Evolutionary conservation across 2,329 filamentous ascomycete species (phyloP), one percentile per base, ranked within the genome.

Genomic region (Aspergillus brunneoviolaceus): DNA sequence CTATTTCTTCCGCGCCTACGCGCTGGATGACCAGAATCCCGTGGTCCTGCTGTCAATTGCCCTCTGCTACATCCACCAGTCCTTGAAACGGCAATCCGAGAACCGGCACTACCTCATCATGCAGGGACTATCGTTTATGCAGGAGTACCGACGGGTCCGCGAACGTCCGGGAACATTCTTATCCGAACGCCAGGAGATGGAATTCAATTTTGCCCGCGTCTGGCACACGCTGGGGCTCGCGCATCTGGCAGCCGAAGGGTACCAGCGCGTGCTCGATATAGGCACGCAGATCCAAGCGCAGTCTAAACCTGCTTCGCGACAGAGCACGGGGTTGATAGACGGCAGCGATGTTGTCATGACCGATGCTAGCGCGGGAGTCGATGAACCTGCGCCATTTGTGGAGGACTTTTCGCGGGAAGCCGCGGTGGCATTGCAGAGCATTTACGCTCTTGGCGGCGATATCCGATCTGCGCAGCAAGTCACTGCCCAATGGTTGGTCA

Each of bases 21-120:
- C 90, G 1, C 77, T 97, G 2, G 88, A 92, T 65, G 89, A 90
- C 0, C 76, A 84, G 7, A 96, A 96, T 69, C 84, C 89, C 0
- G 86, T 91, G 68, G 85, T 97, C 64, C 89, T 92, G 63, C 84
- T 99, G 11, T 90, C 86, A 67, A 88, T 97, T 25, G 92, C 89
- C 0, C 84, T 95, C 12, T 88, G 89, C 31, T 98, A 96, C 74
- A 85, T 97, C 45, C 91, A 97, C 73, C 90, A 95, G 72, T 89
- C 90, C 0, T 84, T 97, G 70, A 97, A 98, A 74, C 85, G 94
- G 2, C 91, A 96, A 74, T 88, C 89, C 0, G 91, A 94, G 51
- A 98, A 98, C 72, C 83, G 95, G 1, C 94, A 98, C 72, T 94
- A 91, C 70, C 85, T 92, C 47, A 87, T 97, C 48, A 82, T 91